Base-by-base conservation (phyloP, 768 basidiomycete genomes). In the Mrakia frigida region DNA sequence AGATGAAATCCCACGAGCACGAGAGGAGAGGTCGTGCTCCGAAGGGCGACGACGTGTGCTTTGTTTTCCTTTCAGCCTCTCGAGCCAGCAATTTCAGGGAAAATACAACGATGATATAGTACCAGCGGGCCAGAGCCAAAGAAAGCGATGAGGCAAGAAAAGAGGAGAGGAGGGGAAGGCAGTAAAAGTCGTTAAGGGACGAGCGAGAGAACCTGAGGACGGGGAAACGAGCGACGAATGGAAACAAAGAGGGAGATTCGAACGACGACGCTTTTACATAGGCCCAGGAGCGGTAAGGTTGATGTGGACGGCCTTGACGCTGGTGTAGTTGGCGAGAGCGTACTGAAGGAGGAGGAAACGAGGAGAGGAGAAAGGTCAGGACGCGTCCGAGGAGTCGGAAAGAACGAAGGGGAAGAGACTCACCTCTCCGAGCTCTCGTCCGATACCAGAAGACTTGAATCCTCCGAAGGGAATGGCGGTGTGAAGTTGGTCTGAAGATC, bases 401-500 rank as follows among this genome's bases (percentile, higher is more conserved):
- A 23, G 7, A 25, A 68, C 16, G 21, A 13, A 41, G 9, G 21
- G 39, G 7, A 41, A 25, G 31, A 33, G 41, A 31, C 39, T 33
- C 46, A 71, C 31, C 50, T 50, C 70, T 43, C 56, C 52, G 28
- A 43, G 72, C 52, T 46, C 72, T 60, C 53, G 52, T 56, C 82
- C 92, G 31, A 92, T 71, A 77, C 92, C 92, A 52, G 88, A 89
- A 81, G 90, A 88, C 86, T 93, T 94, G 87, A 86, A 93, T 13
- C 93, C 93, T 78, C 93, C 93, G 81, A 94, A 94, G 0, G 93
- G 91, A 28, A 92, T 90, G 77, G 95, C 93, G 82, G 92, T 92
- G 84, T 88, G 88, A 74, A 96, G 83, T 77, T 76, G 73, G 18
- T 81, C 46, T 50, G 46, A 11, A 11, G 46, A n/a, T n/a, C n/a